Percentiles rank a stretch among this genome's conserved stretches.
Evolutionary conservation across 306 rosid genomes (phyloP).

Genomic region (Medicago arabica): DNA sequence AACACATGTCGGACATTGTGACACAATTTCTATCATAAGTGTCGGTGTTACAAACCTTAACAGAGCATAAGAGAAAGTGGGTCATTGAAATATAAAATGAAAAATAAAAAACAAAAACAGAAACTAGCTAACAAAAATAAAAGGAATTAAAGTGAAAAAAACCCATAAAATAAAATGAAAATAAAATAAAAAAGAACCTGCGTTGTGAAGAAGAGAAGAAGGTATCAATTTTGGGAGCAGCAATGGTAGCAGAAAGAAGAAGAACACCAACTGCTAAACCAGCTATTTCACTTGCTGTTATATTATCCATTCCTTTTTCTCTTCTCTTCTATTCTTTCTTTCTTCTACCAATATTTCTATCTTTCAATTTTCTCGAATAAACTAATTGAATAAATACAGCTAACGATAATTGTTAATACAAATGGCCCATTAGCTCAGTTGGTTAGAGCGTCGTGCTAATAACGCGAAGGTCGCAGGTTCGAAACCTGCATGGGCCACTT

Average conservation of each 20-base stretch:
- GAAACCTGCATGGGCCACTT: constrained; percentile 87
- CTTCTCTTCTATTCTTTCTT: background rate
- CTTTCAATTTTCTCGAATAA: background rate
- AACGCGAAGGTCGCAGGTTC: constrained; percentile 96
- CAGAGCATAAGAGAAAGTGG: background rate
- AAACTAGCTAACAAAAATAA: background rate
- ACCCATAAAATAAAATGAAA: background rate
- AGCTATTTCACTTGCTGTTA: constrained; percentile 86
- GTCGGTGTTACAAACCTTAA: background rate
- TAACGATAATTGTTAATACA: too few species aligned
- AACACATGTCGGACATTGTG: too few species aligned
- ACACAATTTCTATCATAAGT: background rate
- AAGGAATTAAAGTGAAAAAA: background rate
- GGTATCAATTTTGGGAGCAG: constrained; percentile 84
- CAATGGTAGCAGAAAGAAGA: constrained; percentile 79
- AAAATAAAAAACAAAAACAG: background rate
- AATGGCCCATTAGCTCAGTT: constrained; percentile 85
- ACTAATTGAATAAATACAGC: too few species aligned
- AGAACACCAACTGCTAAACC: constrained; percentile 83
- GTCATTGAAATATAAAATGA: too few species aligned
- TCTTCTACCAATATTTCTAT: background rate
- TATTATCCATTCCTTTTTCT: constrained; percentile 61
- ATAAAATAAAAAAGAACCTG: constrained; percentile 58
- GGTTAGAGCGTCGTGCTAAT: constrained; percentile 95
- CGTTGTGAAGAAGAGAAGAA: constrained; percentile 87